Conservation (phyloP, 1,284 basidiomycete genomes). For the Thelephora terrestris region DNA sequence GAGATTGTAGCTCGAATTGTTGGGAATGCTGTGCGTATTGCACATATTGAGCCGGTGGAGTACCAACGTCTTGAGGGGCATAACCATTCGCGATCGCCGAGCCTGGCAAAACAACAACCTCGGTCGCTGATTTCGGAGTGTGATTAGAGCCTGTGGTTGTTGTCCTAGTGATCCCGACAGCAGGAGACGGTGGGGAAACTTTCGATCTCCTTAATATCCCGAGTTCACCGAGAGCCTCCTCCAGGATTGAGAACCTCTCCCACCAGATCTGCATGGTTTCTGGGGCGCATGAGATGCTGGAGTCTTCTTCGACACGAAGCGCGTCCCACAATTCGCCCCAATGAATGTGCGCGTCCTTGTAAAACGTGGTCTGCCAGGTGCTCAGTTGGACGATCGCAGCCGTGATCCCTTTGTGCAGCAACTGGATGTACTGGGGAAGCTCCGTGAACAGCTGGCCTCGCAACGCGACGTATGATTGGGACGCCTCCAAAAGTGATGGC, state of each 20-base stretch:
- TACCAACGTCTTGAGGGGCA: no score
- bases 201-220: constrained; percentile 27
- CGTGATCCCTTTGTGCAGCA: constrained; percentile 48
- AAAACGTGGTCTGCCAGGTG: constrained; percentile 48
- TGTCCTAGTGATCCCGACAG: no score
- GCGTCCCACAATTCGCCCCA: constrained; percentile 77
- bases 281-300: constrained; percentile 43
- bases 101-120: no score
- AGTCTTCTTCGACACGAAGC: constrained; percentile 62
- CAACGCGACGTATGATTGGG: constrained; percentile 62
- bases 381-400: constrained; percentile 40
- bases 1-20: no score
- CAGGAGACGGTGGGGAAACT: not conserved
- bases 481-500: constrained; percentile 53
- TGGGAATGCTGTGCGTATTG: no score
- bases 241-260: constrained; percentile 52
- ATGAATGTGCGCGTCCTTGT: constrained; percentile 40
- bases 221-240: constrained; percentile 35
- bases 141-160: no score
- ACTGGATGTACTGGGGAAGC: constrained; percentile 49
- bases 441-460: constrained; percentile 59
- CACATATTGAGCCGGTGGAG: no score
- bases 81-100: no score
- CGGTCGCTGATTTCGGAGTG: no score
- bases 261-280: constrained; percentile 65